Percentiles rank a stretch among this genome's conserved stretches.
phyloP scores from a whole-genome alignment of 371 early-diverging fungal genomes.

The Rhizopus arrhizus region DNA sequence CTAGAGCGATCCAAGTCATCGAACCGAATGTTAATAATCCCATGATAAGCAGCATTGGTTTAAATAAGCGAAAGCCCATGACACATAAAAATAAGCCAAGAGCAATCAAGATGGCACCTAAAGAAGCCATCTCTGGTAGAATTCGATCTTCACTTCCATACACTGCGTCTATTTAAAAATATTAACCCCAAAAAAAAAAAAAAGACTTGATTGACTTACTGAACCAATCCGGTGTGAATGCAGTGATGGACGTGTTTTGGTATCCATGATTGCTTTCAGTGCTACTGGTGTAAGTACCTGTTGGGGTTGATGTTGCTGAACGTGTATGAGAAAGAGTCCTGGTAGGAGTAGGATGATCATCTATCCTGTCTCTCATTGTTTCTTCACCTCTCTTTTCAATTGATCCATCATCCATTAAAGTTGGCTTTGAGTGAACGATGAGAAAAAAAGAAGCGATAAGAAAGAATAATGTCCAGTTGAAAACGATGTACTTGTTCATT shows the following conservation, averaged over 20 bases:
- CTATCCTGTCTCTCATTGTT: too few species aligned
- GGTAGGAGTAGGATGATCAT: too few species aligned
- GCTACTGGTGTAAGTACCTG: too few species aligned
- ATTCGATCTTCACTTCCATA: constrained; percentile 28
- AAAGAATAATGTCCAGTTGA: too few species aligned
- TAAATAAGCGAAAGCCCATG: constrained; percentile 34
- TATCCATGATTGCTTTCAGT: too few species aligned
- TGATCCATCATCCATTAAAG: too few species aligned
- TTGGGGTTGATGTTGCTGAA: too few species aligned
- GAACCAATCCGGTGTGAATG: constrained; percentile 7
- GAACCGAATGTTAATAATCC: constrained; percentile 42
- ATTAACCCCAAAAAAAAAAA: background rate
- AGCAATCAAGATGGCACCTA: constrained; percentile 35
- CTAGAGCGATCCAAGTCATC: constrained; percentile 30
- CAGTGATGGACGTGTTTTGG: constrained; percentile 8
- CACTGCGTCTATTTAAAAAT: constrained; percentile 22
- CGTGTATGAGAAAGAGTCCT: too few species aligned
- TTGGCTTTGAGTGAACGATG: too few species aligned
- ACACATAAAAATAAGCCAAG: constrained; percentile 33
- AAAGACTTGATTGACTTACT: constrained; percentile 1
- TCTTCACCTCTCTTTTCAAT: too few species aligned
- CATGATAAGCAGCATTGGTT: constrained; percentile 28
- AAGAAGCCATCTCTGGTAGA: constrained; percentile 29
- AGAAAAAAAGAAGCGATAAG: too few species aligned
- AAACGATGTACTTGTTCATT: too few species aligned